Evolutionary conservation across 2,329 filamentous ascomycete genomes (phyloP), one percentile per base, ranked within the genome.

Genomic region (Ophiostoma sp.): DNA sequence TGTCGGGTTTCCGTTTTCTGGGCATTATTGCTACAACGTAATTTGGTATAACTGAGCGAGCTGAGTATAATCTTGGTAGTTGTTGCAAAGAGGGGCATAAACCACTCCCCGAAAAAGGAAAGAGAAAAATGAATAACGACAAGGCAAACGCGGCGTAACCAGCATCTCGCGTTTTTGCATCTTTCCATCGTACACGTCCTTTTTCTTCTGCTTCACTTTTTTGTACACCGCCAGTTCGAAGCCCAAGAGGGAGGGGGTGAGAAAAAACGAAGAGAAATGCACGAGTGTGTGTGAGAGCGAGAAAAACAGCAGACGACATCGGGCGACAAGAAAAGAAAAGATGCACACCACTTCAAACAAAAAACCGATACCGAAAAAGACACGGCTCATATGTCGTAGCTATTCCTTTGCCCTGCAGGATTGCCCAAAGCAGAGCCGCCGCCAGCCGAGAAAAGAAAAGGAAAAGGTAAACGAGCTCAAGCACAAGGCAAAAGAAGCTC

Each of bases 181-280:
- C 22, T 45, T 45, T 9, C 12, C n/a, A 19, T 45, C 6, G 6
- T 39, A 66, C 22, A 25, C 39, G 12, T 22, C 12, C 22, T 25
- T 28, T 28, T 42, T 66, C 5, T 15, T 36, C 19, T 48, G 42
- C 50, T 28, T 25, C 50, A 3, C n/a, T 28, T 17, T 22, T 28
- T 28, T 19, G 61, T 66, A 28, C 61, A 66, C 61, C 61, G 61
- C 61, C 61, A 66, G 61, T 66, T 66, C 36, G 15, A 15, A 28
- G 33, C 22, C 22, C 31, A 12, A 28, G 12, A n/a, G 28, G n/a
- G 25, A 55, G 25, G 50, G 33, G 61, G 61, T 66, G 61, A 45
- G 61, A 66, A 19, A n/a, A 8, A 28, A 45, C 36, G 2, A 25
- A 31, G 57, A 61, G 5, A n/a, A 3, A 17, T 17, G 12, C 36